Base-by-base conservation (phyloP, 441 rosid genomes). In the Aleurites moluccanus region DNA sequence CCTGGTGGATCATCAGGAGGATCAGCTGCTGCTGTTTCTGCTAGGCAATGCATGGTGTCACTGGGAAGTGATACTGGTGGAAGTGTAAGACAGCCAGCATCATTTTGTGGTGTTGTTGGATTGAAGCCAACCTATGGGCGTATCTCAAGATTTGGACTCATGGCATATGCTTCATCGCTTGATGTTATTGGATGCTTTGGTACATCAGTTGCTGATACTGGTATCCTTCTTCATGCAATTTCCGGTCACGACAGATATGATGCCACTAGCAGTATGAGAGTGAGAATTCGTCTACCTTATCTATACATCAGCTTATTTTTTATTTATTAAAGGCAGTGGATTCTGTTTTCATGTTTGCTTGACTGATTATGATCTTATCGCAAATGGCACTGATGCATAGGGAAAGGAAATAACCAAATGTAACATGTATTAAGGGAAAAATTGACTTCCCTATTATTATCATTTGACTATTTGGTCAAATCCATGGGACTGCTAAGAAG, bases 21-120 rank as follows among this genome's bases (percentile, higher is more conserved):
- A 21, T 94, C 98, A 4, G 98, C 97, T 56, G 97, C 97, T 16
- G 93, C 98, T 67, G 98, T 94, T 78, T 89, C 97, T 52, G 94
- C 97, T 25, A 83, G 95, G 83, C 97, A 94, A 77, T 91, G 98
- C 68, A 85, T 87, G 60, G 97, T 91, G 35, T 86, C 98, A 2
- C 91, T 94, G 75, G 99, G 99, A 44, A 94, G 99, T 83, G 99
- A 94, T 86, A 92, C 99, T 20, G 99, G 97, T 72, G 97, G 97
- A 73, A 94, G 99, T 78, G 97, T 94, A 67, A 89, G 99, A 68
- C 99, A 94, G 82, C 99, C 97, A 20, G 97, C 97, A 50, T 94
- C 98, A 0, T 91, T 94, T 57, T 92, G 97, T 76, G 99, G 99
- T 42, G 94, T 94, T 77, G 99, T 92, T 75, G 99, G 99, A 40